Conservation (phyloP, 768 basidiomycete genomes). For the Tricholoma sp. region DNA sequence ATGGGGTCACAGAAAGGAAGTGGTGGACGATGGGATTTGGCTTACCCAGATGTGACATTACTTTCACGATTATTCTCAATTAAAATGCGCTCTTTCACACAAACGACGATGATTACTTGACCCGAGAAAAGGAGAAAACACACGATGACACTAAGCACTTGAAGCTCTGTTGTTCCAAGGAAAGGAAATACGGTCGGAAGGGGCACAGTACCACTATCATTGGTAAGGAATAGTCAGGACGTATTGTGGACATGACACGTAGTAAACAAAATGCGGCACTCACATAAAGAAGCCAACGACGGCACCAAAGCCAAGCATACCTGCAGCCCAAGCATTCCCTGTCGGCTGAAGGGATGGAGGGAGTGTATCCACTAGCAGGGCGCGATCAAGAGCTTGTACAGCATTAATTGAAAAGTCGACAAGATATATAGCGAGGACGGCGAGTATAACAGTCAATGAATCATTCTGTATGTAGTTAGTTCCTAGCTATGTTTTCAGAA, state of each 20-base stretch:
- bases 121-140: slow-evolving; percentile 58
- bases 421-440: slow-evolving; percentile 49
- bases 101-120: slow-evolving; percentile 56
- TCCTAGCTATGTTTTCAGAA: background rate
- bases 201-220: slow-evolving; percentile 72
- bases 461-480: slow-evolving; percentile 46
- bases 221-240: background rate
- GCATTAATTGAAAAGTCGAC: slow-evolving; percentile 59
- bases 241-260: background rate
- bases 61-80: slow-evolving; percentile 23
- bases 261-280: slow-evolving; percentile 22
- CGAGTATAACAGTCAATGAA: slow-evolving; percentile 66
- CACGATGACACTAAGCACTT: slow-evolving; percentile 76
- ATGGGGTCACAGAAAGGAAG: background rate
- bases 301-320: slow-evolving; percentile 86
- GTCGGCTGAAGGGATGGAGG: slow-evolving; percentile 69
- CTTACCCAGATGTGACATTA: slow-evolving; percentile 8
- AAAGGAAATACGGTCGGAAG: slow-evolving; percentile 66
- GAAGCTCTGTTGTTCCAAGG: slow-evolving; percentile 72
- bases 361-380: slow-evolving; percentile 82
- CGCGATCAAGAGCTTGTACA: slow-evolving; percentile 87
- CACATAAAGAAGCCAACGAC: slow-evolving; percentile 87
- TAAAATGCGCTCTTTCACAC: slow-evolving; percentile 73
- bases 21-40: background rate
- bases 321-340: slow-evolving; percentile 93